phyloP scores from a whole-genome alignment of 2,329 filamentous ascomycete species.

The Cryphonectria carpinicola region DNA sequence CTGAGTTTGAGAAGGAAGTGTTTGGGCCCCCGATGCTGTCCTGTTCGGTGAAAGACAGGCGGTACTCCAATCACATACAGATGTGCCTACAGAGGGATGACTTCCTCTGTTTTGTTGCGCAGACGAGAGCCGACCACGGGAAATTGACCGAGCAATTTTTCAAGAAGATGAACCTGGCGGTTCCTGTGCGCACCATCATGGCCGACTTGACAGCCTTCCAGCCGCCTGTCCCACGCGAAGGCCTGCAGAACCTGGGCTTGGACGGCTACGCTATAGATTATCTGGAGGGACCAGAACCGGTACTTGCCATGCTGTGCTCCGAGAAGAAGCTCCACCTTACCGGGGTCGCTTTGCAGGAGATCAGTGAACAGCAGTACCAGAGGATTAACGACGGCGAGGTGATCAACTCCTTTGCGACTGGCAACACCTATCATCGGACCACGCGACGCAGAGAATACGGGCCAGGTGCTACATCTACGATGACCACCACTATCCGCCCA shows the following conservation, averaged over 20 bases:
- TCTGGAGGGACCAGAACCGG: conserved; percentile 77
- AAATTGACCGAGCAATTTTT: conserved; percentile 70
- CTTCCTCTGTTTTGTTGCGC: conserved; percentile 73
- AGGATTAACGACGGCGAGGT: conserved; percentile 59
- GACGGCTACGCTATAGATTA: conserved; percentile 81
- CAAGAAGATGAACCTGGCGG: conserved; percentile 65
- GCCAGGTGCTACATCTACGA: conserved; percentile 70
- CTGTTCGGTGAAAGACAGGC: conserved; percentile 76
- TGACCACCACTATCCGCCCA: conserved; percentile 60
- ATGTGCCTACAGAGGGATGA: conserved; percentile 55
- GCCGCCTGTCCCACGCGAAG: conserved; percentile 56
- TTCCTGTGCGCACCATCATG: conserved; percentile 70
- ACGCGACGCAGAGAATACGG: conserved; percentile 81
- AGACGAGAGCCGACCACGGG: conserved; percentile 74
- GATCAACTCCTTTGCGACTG: conserved; percentile 73
- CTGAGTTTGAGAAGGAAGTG: conserved; percentile 73
- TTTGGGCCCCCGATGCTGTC: conserved; percentile 80
- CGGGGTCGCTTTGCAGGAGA: conserved; percentile 65
- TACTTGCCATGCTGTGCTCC: conserved; percentile 86
- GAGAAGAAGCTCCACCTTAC: conserved; percentile 70
- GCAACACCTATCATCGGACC: conserved; percentile 65
- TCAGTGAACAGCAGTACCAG: conserved; percentile 70
- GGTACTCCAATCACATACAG: conserved; percentile 63
- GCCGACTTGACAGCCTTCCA: conserved; percentile 58
- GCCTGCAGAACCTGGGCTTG: conserved; percentile 66